Evolutionary conservation across 495 filamentous ascomycete species (phyloP).

Genomic region (Delitschia confertaspora): DNA sequence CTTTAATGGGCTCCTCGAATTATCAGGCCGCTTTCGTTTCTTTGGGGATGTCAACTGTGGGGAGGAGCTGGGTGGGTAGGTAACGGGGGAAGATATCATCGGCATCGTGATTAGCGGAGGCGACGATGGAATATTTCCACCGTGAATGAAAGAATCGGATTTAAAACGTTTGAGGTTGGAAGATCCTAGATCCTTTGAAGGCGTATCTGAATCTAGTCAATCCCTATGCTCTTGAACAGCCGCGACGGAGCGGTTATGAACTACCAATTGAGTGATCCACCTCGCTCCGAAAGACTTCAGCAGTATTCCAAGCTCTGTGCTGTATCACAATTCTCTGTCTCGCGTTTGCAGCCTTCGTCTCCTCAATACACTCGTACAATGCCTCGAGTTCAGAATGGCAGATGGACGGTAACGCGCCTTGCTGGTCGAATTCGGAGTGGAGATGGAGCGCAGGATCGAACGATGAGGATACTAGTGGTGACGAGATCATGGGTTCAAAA

Average conservation of each 20-base stretch:
- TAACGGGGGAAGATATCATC: slow-evolving; percentile 52
- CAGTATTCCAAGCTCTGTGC: slow-evolving; percentile 49
- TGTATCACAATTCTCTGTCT: slow-evolving; percentile 50
- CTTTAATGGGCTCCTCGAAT: slow-evolving; percentile 23
- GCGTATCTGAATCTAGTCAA: slow-evolving; percentile 20
- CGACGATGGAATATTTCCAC: slow-evolving; percentile 22
- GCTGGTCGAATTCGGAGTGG: slow-evolving; percentile 39
- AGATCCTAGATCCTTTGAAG: slow-evolving; percentile 2
- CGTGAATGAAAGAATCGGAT: slow-evolving; percentile 8
- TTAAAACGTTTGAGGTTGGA: slow-evolving; percentile 1
- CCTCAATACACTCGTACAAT: slow-evolving; percentile 42
- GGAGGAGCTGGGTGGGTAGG: slow-evolving; percentile 49
- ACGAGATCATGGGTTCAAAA: slow-evolving; percentile 9
- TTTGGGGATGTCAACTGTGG: slow-evolving; percentile 34
- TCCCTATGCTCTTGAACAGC: not conserved
- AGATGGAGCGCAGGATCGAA: slow-evolving; percentile 48
- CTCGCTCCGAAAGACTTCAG: slow-evolving; percentile 56
- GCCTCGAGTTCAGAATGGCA: slow-evolving; percentile 53
- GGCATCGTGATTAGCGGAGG: slow-evolving; percentile 48
- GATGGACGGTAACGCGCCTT: slow-evolving; percentile 26
- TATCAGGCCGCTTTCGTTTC: slow-evolving; percentile 26
- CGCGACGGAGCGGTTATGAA: not conserved
- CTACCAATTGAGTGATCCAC: slow-evolving; percentile 44
- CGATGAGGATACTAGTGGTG: slow-evolving; percentile 35
- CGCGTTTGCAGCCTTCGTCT: slow-evolving; percentile 44